Evolutionary conservation across 2,329 filamentous ascomycete species (phyloP).

Genomic region (Neoscytalidium dimidiatum): DNA sequence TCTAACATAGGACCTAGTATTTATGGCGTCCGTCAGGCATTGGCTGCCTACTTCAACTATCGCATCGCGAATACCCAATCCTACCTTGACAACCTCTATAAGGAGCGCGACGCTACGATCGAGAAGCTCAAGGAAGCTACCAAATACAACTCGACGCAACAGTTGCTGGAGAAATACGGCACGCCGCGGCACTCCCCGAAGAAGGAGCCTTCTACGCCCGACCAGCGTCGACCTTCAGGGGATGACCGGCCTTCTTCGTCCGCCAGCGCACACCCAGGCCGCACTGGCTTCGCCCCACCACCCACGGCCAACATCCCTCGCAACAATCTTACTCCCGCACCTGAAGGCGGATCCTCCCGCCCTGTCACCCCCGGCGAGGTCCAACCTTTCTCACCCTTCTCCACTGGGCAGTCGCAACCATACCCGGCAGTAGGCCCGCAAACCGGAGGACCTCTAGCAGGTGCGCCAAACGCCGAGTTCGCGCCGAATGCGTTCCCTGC

Average conservation of each 20-base stretch:
- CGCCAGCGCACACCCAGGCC: conserved; percentile 25
- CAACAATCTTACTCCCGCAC: conserved; percentile 19
- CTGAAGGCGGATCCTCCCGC: conserved; percentile 27
- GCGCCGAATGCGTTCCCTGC: conserved; percentile 69
- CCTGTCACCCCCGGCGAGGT: conserved; percentile 32
- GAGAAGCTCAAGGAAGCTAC: conserved; percentile 93
- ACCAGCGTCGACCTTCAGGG: conserved; percentile 33
- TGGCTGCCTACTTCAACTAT: conserved; percentile 76
- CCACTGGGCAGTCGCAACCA: conserved; percentile 21
- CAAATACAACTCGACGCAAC: conserved; percentile 91
- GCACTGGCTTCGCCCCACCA: conserved; percentile 60
- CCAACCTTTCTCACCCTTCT: conserved; percentile 3
- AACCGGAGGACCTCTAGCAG: background rate
- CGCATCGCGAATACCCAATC: conserved; percentile 70
- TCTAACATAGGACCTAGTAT: conserved; percentile 61
- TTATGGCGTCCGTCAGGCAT: conserved; percentile 67
- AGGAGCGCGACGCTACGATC: conserved; percentile 82
- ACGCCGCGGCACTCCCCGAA: conserved; percentile 47
- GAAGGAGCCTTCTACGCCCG: conserved; percentile 41
- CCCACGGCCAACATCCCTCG: conserved; percentile 66
- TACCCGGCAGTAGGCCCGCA: conserved; percentile 8
- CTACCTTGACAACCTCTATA: conserved; percentile 72
- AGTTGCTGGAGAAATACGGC: conserved; percentile 93
- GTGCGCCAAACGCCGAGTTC: conserved; percentile 59
- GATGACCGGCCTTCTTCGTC: conserved; percentile 13